Evolutionary conservation across 2,329 filamentous ascomycete genomes (phyloP), one percentile per base, ranked within the genome.

Genomic region (Ambrosiella cleistominuta): DNA sequence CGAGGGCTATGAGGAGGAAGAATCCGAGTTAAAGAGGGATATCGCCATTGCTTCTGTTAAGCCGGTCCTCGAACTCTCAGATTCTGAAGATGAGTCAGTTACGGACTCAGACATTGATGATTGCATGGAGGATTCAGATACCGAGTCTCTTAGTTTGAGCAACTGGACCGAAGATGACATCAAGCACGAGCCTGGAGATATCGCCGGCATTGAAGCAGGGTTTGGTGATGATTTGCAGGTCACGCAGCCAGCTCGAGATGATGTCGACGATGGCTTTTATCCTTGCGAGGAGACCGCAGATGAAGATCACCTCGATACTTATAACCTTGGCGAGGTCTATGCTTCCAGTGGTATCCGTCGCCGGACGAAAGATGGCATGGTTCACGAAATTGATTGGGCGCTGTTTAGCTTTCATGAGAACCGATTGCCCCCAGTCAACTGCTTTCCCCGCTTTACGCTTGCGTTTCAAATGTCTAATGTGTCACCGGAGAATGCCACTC

Each of bases 321-420:
- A 86, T 65, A 80, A 82, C 12, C 75, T 97, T 1, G 91, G 91
- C 2, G 82, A 88, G 65, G 75, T 97, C 3, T 88, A 94, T 65
- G 91, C 91, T 0, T 94, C 88, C 0, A 95, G 89, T 19, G 91
- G 91, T 6, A 85, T 97, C 60, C 82, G 88, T 3, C 81, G 91
- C 37, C 83, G 86, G 56, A 78, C 83, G 57, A 77, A 80, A 60
- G 76, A 85, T 61, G 82, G 84, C 3, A 72, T 94, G 27, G 75
- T 87, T 5, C 91, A 96, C 67, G 91, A 97, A 68, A 89, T 97
- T 50, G 91, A 97, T 68, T 97, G 91, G 91, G 89, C 90, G 0
- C 73, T 97, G 1, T 89, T 97, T 64, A 81, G 86, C 63, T 87
- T 97, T 62, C 74, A 84, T 9, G 75, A 83, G 3, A 77, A 83